Evolutionary conservation across 1,284 basidiomycete species (phyloP), one percentile per base, ranked within the genome.

Genomic region (Austroboletus novae-zelandiae): DNA sequence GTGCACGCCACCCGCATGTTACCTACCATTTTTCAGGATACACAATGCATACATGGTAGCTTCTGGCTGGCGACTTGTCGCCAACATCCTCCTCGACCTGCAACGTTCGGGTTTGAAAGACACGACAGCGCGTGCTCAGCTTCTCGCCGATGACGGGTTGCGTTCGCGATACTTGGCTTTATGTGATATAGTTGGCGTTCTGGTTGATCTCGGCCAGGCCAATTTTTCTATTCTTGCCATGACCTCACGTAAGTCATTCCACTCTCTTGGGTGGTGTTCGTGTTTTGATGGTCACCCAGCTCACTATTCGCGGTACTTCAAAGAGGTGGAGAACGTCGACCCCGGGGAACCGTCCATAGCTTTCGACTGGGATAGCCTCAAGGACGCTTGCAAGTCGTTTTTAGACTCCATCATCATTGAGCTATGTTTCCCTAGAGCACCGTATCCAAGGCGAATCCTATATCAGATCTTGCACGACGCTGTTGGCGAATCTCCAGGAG

Each of bases 391-490:
- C 59, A 77, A 77, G 57, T 90, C 87, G 2, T 91, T 88, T 70
- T 65, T 90, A 40, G 89, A 90, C 64, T 88, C 86, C 1, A 86
- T 90, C 50, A 77, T 91, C 54, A 79, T 91, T 53, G 89, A 91
- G 61, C 67, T 91, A 3, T 86, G 83, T 60, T 82, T 91, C 54
- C 88, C 88, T 5, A 67, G 73, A 40, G 81, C 83, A 1, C 71
- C 72, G 0, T 86, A 85, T 64, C 84, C 87, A 2, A 80, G 77
- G 59, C 73, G 75, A 44, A 71, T 89, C 36, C 61, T 91, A 23
- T 81, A 81, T 57, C 73, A 79, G 49, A 78, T 88, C 35, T 72
- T 91, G 27, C 78, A 77, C 48, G 84, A 89, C 40, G 83, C 84
- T 10, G 72, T 85, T 15, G 76, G 82, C 17, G 88, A 91, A 64